phyloP scores from a whole-genome alignment of 2,329 filamentous ascomycete species.

The Scedosporium dehoogii region DNA sequence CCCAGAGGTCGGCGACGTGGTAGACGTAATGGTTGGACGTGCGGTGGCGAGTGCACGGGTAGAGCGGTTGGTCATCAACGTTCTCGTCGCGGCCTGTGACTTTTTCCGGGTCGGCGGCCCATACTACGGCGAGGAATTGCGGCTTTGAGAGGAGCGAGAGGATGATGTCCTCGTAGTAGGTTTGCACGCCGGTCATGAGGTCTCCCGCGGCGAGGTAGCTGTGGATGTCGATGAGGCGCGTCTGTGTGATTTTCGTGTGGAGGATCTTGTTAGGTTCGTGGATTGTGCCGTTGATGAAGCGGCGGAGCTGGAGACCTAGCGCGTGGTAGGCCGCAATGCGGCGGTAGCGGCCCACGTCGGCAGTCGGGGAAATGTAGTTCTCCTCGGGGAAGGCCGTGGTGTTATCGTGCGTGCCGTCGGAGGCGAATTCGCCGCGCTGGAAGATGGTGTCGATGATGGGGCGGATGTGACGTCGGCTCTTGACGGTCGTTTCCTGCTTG shows the following conservation, averaged over 20 bases:
- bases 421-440: slow-evolving; percentile 11
- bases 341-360: slow-evolving; percentile 15
- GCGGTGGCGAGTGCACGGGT: slow-evolving; percentile 19
- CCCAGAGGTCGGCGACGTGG: slow-evolving; percentile 21
- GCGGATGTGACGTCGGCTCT: slow-evolving; percentile 11
- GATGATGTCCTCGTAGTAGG: slow-evolving; percentile 24
- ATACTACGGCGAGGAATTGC: slow-evolving; percentile 21
- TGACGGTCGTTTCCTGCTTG: slow-evolving; percentile 15
- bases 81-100: slow-evolving; percentile 13
- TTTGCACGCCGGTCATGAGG: slow-evolving; percentile 16
- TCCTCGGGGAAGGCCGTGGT: slow-evolving; percentile 16
- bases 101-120: slow-evolving; percentile 17
- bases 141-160: slow-evolving; percentile 24
- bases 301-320: slow-evolving; percentile 19
- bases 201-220: slow-evolving; percentile 18
- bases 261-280: slow-evolving; percentile 14
- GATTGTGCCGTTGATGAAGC: slow-evolving; percentile 21
- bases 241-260: slow-evolving; percentile 25
- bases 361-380: slow-evolving; percentile 17
- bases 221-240: slow-evolving; percentile 25
- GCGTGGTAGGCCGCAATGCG: slow-evolving; percentile 22
- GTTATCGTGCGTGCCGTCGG: slow-evolving; percentile 23
- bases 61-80: slow-evolving; percentile 13
- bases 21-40: slow-evolving; percentile 19
- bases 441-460: slow-evolving; percentile 20